Conservation (phyloP, 768 basidiomycete species). For the Rhodocollybia butyracea region DNA sequence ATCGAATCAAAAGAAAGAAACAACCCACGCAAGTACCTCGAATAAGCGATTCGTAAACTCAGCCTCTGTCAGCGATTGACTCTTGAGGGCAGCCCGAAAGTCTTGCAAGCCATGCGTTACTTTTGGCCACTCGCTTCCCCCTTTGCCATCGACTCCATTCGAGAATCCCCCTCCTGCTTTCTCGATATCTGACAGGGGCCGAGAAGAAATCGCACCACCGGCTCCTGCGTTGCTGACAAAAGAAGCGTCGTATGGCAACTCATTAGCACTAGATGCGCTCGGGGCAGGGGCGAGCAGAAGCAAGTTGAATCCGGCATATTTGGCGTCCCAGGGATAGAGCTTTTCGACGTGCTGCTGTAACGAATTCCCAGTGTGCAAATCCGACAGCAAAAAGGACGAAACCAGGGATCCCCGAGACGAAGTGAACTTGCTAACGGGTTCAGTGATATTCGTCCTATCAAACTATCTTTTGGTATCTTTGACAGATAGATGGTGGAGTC, state of each 20-base stretch:
- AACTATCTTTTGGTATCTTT: constrained; percentile 5
- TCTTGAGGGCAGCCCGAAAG: constrained; percentile 41
- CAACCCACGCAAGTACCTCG: constrained; percentile 65
- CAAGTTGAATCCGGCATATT: constrained; percentile 81
- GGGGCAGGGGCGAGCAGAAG: constrained; percentile 54
- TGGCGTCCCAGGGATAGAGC: constrained; percentile 43
- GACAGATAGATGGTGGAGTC: constrained; percentile 1
- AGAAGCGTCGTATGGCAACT: constrained; percentile 47
- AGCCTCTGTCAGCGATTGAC: constrained; percentile 41
- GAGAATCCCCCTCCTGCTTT: constrained; percentile 59
- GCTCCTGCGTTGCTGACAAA: constrained; percentile 72
- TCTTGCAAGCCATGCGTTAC: constrained; percentile 52
- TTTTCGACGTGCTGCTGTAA: constrained; percentile 43
- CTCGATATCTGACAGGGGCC: constrained; percentile 50
- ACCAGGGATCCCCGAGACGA: constrained; percentile 70
- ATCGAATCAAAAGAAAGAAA: not conserved
- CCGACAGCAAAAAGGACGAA: constrained; percentile 62
- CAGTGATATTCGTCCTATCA: constrained; percentile 82
- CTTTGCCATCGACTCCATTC: constrained; percentile 69
- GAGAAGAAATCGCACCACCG: constrained; percentile 53
- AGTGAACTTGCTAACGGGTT: constrained; percentile 43
- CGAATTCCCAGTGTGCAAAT: constrained; percentile 25
- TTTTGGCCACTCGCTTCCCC: constrained; percentile 70
- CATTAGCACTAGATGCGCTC: not conserved
- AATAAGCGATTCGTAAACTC: constrained; percentile 59